phyloP scores from a whole-genome alignment of 371 early-diverging fungal species.

The Rhizopus arrhizus region DNA sequence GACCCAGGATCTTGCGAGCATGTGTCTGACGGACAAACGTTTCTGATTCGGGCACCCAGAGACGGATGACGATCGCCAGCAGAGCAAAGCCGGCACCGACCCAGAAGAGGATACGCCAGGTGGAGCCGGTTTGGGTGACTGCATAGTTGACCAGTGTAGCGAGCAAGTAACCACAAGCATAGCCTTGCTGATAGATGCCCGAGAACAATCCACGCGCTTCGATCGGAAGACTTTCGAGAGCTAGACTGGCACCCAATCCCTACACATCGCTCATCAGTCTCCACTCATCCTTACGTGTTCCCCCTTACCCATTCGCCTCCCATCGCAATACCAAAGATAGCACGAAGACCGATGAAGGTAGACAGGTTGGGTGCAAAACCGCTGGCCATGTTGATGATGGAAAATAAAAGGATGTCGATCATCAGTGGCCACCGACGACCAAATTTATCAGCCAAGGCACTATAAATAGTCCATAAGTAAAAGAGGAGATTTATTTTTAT shows the following conservation, averaged over 20 bases:
- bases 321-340: slow-evolving; percentile 72
- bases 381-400: slow-evolving; percentile 65
- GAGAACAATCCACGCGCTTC: slow-evolving; percentile 74
- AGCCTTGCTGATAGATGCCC: slow-evolving; percentile 74
- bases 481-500: background rate
- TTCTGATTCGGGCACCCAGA: slow-evolving; percentile 69
- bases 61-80: slow-evolving; percentile 58
- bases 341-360: slow-evolving; percentile 52
- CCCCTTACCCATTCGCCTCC: slow-evolving; percentile 74
- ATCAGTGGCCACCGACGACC: slow-evolving; percentile 75
- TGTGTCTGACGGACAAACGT: slow-evolving; percentile 51
- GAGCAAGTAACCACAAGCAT: slow-evolving; percentile 68
- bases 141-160: slow-evolving; percentile 65
- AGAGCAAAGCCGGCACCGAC: slow-evolving; percentile 66
- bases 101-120: slow-evolving; percentile 77
- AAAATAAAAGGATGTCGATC: slow-evolving; percentile 65
- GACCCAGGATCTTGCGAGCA: slow-evolving; percentile 35
- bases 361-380: slow-evolving; percentile 67
- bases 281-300: background rate
- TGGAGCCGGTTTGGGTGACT: slow-evolving; percentile 44
- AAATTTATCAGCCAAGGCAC: slow-evolving; percentile 62
- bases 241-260: slow-evolving; percentile 73
- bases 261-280: background rate
- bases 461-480: slow-evolving; percentile 4
- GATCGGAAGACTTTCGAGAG: slow-evolving; percentile 68